Percentiles rank a stretch among this genome's conserved stretches.
phyloP scores from a whole-genome alignment of 2,329 filamentous ascomycete genomes.

The Talaromyces pinophilus region DNA sequence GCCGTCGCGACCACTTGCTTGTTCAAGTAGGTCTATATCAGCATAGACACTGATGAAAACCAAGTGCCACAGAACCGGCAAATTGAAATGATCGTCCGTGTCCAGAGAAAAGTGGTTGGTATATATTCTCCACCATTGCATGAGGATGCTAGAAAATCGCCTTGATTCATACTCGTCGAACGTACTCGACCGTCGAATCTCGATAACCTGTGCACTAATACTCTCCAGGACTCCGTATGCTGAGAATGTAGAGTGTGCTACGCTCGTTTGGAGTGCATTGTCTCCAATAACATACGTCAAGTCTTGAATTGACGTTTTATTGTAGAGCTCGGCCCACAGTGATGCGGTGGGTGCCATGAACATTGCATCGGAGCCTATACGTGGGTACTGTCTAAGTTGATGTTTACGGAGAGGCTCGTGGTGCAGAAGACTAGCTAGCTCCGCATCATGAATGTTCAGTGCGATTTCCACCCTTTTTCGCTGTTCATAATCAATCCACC shows the following conservation, averaged over 20 bases:
- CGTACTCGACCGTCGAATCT: background rate
- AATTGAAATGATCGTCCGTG: background rate
- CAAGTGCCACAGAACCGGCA: background rate
- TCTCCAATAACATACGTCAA: background rate
- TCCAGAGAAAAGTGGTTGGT: background rate
- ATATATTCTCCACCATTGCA: conserved; percentile 3
- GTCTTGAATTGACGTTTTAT: background rate
- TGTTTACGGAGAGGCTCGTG: background rate
- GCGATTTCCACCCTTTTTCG: background rate
- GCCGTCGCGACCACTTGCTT: background rate
- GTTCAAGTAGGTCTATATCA: background rate
- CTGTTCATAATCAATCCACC: background rate
- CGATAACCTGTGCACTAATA: background rate
- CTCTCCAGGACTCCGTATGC: background rate
- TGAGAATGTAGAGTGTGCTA: background rate
- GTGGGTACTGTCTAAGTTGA: background rate
- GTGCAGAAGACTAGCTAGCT: background rate
- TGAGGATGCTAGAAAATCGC: background rate
- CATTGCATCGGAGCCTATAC: background rate
- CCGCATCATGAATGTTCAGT: background rate
- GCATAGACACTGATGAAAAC: background rate
- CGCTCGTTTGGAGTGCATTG: background rate
- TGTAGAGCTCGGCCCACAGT: background rate
- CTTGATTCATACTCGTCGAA: background rate
- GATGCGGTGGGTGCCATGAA: background rate